Percentiles rank a stretch among this genome's conserved stretches.
Conservation (phyloP, 495 filamentous ascomycete genomes). For the Aspergillus sclerotioniger region DNA sequence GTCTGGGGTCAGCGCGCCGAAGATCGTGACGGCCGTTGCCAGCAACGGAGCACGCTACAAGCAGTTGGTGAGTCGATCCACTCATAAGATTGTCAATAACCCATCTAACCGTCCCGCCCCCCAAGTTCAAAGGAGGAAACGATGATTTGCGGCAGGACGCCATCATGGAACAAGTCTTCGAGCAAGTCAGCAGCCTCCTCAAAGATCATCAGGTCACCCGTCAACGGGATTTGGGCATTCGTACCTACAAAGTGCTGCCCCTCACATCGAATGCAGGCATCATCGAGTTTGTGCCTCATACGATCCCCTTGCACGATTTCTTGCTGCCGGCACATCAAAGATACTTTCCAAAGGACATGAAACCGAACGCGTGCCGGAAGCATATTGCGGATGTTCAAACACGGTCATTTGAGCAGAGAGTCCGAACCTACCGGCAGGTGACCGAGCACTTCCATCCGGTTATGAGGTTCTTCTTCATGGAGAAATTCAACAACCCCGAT, state of each 20-base stretch:
- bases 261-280: conserved; percentile 81
- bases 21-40: conserved; percentile 77
- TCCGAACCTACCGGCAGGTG: conserved; percentile 70
- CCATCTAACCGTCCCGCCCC: conserved; percentile 10
- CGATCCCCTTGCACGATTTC: conserved; percentile 85
- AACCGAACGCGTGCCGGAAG: conserved; percentile 69
- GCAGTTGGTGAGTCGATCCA: conserved; percentile 63
- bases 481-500: conserved; percentile 88
- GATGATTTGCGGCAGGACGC: conserved; percentile 98
- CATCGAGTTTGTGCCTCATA: conserved; percentile 94
- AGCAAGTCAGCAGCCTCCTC: conserved; percentile 86
- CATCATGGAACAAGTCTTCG: conserved; percentile 99
- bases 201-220: conserved; percentile 80
- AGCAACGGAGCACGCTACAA: conserved; percentile 76
- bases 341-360: conserved; percentile 84
- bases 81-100: background rate
- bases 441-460: conserved; percentile 84
- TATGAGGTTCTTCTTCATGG: conserved; percentile 96
- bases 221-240: conserved; percentile 81
- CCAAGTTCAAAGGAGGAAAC: conserved; percentile 82
- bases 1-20: conserved; percentile 86
- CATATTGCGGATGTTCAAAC: conserved; percentile 69
- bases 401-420: conserved; percentile 63
- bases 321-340: conserved; percentile 84
- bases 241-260: conserved; percentile 95